Evolutionary conservation across 768 basidiomycete genomes (phyloP), one percentile per base, ranked within the genome.

Genomic region (Auriscalpium vulgare): DNA sequence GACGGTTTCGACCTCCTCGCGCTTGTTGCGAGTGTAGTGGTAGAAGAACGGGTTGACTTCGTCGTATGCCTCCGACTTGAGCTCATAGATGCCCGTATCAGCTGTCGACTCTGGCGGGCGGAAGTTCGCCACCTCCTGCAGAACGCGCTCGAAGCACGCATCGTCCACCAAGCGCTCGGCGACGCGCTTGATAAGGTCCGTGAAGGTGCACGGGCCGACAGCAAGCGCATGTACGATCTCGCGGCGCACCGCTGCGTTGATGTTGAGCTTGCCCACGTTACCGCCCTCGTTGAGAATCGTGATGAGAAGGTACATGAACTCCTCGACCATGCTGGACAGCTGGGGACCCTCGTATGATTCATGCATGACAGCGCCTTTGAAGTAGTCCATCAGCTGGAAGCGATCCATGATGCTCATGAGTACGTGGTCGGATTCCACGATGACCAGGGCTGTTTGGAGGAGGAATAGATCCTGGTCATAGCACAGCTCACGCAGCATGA

Each of bases 21-120:
- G 81, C 62, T 91, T 86, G 72, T 98, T 98, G 43, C 95, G 79
- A 14, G 91, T 87, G 68, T 97, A 97, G 66, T 97, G 95, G 66
- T 88, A 90, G 74, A 95, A 97, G 72, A 94, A 97, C 0, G 95
- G 94, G 64, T 97, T 89, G 60, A 97, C 88, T 60, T 97, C 89
- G 58, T 85, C 87, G 68, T 83, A 93, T 17, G 75, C 76, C 62
- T 87, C 88, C 47, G 91, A 83, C 67, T 85, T 88, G 53, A 98
- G 81, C 58, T 94, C 86, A 70, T 97, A 98, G n/a, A 82, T 72
- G 0, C 97, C 95, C 0, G 78, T 78, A 62, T 95, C 94, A 2
- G 84, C 75, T 1, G 82, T 82, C 0, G 80, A 79, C 65, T 91
- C 91, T 0, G 95, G 95, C 1, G 85, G 72, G 48, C 82, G 82